Percentiles rank a stretch among this genome's conserved stretches.
Conservation (phyloP, 1,139 yeast genomes). For the Pichia terricola region DNA sequence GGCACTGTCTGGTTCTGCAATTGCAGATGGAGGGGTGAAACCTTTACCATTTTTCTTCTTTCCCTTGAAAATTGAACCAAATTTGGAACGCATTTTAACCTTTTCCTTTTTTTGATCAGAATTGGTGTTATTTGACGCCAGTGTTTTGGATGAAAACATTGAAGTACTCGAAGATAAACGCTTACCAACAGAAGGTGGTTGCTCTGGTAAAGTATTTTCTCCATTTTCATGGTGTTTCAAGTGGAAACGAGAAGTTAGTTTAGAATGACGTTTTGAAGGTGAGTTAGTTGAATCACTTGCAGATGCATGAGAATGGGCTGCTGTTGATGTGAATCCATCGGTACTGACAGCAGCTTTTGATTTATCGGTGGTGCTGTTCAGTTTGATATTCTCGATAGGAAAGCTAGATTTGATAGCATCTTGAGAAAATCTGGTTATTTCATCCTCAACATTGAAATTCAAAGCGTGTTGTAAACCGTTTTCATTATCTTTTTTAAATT, state of each 20-base stretch:
- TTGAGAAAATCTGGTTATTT: constrained; percentile 47
- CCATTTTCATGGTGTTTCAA: constrained; percentile 2
- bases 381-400: constrained; percentile 15
- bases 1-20: constrained; percentile 26
- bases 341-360: constrained; percentile 8
- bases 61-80: constrained; percentile 65
- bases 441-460: constrained; percentile 49
- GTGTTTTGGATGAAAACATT: constrained; percentile 10
- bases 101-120: constrained; percentile 21
- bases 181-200: constrained; percentile 1
- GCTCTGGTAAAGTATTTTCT: not conserved
- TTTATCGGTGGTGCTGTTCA: constrained; percentile 2
- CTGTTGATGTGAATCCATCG: constrained; percentile 9
- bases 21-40: constrained; percentile 18
- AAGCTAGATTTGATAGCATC: constrained; percentile 24
- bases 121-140: not conserved
- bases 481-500: constrained; percentile 48
- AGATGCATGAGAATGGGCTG: not conserved
- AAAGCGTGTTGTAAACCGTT: constrained; percentile 56
- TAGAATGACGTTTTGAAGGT: constrained; percentile 9
- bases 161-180: constrained; percentile 12
- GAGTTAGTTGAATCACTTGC: not conserved
- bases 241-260: constrained; percentile 2
- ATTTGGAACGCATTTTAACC: constrained; percentile 55
- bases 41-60: constrained; percentile 42